Evolutionary conservation across 768 basidiomycete genomes (phyloP), one percentile per base, ranked within the genome.

Genomic region (Atractiella rhizophila): DNA sequence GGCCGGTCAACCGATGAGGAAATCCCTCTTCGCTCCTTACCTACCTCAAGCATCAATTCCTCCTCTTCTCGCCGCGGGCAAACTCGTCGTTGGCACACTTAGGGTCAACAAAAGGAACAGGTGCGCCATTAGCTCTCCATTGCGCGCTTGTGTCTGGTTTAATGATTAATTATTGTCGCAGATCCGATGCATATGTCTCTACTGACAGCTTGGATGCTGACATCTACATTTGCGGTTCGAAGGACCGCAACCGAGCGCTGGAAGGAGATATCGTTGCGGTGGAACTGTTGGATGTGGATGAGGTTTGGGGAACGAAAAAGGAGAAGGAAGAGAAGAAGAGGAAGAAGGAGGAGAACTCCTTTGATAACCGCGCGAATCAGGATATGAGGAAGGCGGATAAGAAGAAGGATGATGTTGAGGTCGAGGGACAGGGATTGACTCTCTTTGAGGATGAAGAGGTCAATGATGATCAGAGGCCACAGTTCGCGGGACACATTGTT

Each of bases 261-360:
- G 91, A 98, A 58, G 91, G 91, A 20, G 91, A 98, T 56, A 88
- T 96, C 42, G 83, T 98, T 43, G 91, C 88, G 18, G 81, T 98
- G 19, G 91, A 98, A 59, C 69, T 98, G 33, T 68, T 98, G 41
- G 91, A 98, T 52, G 88, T 96, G 20, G 85, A 94, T 53, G 86
- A 94, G 60, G 86, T 91, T 12, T 64, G 61, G 61, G 76, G 79
- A 8, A 91, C 91, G 5, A 98, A 98, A 68, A 98, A 98, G 63
- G 91, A 98, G 64, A 98, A 98, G 63, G 91, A 96, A 59, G 91
- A 96, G 65, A 98, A 98, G 74, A 96, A 98, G 66, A 69, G 88
- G 55, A 96, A 96, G 65, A 98, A 98, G 69, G 91, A 96, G 63
- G 91, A 96, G 63, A 91, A 86, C 56, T 81, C 85, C 0, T 94